Evolutionary conservation across 805 yeast species (phyloP).

Genomic region (Saccharomycopsis fermentans): DNA sequence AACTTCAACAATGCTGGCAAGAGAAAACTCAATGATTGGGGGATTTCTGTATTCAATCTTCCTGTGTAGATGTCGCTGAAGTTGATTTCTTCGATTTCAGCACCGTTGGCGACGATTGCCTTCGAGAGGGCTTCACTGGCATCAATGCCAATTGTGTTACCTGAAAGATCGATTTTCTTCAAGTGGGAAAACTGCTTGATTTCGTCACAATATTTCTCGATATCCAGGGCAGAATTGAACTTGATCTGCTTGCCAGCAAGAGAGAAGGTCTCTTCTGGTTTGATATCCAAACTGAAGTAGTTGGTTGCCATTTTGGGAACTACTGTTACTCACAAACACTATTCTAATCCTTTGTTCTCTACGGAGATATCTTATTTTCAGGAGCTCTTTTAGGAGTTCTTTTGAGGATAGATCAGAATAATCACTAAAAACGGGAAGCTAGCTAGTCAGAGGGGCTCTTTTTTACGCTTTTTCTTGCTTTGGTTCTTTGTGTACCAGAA

Average conservation of each 20-base stretch:
- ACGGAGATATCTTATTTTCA: no score
- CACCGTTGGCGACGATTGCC: slow-evolving; percentile 31
- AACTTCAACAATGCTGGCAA: slow-evolving; percentile 65
- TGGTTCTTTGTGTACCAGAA: no score
- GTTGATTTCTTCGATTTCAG: slow-evolving; percentile 52
- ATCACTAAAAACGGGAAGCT: no score
- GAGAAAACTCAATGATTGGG: slow-evolving; percentile 62
- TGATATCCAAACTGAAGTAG: slow-evolving; percentile 32
- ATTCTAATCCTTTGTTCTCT: no score
- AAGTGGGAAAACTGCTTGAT: slow-evolving; percentile 31
- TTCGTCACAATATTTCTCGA: slow-evolving; percentile 56
- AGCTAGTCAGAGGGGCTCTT: no score
- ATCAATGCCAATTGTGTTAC: slow-evolving; percentile 89
- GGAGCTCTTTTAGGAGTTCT: no score
- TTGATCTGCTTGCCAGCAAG: slow-evolving; percentile 68
- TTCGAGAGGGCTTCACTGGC: slow-evolving; percentile 68
- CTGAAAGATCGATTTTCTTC: slow-evolving; percentile 68
- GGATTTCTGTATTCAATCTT: slow-evolving; percentile 89
- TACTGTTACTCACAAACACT: no score
- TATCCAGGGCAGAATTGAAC: slow-evolving; percentile 62
- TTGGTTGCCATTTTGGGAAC: slow-evolving; percentile 34
- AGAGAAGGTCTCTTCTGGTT: slow-evolving; percentile 42
- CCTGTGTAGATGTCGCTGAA: slow-evolving; percentile 94
- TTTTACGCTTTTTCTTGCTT: no score
- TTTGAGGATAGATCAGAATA: no score